phyloP scores from a whole-genome alignment of 176 grass and related monocot species.

The Guadua angustifolia region DNA sequence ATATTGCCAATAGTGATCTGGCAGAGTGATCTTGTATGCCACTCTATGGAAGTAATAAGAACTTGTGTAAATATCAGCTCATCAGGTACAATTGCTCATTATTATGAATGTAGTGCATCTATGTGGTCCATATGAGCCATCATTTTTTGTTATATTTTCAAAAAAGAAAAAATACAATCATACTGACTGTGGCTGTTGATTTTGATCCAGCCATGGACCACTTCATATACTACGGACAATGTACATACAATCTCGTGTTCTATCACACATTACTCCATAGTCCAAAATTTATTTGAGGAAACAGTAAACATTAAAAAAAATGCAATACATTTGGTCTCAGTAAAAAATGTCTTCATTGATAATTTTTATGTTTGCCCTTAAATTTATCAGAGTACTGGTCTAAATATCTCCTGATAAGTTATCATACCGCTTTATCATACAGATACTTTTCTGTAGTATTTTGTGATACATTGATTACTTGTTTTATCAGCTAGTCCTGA shows the following conservation, averaged over 20 bases:
- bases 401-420: not conserved
- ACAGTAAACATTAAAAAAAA: not conserved
- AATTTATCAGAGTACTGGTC: not conserved
- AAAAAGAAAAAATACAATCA: not conserved
- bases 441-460: conserved; percentile 4
- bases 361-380: not conserved
- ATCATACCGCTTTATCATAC: not conserved
- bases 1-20: conserved; percentile 70
- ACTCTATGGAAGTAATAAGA: conserved; percentile 57
- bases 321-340: not conserved
- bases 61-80: conserved; percentile 71
- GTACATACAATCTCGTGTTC: not conserved
- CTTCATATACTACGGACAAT: not conserved
- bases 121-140: not conserved
- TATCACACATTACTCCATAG: not conserved
- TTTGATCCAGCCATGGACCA: not conserved
- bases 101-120: conserved; percentile 21
- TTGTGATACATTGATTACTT: not conserved
- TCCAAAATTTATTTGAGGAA: not conserved
- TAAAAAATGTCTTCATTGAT: not conserved
- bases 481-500: not conserved
- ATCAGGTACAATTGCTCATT: conserved; percentile 60
- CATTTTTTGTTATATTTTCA: not conserved
- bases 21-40: conserved; percentile 39
- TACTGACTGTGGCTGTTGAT: not conserved